Conservation (phyloP, 169 alveolate species). For the Eimeria praecox region DNA sequence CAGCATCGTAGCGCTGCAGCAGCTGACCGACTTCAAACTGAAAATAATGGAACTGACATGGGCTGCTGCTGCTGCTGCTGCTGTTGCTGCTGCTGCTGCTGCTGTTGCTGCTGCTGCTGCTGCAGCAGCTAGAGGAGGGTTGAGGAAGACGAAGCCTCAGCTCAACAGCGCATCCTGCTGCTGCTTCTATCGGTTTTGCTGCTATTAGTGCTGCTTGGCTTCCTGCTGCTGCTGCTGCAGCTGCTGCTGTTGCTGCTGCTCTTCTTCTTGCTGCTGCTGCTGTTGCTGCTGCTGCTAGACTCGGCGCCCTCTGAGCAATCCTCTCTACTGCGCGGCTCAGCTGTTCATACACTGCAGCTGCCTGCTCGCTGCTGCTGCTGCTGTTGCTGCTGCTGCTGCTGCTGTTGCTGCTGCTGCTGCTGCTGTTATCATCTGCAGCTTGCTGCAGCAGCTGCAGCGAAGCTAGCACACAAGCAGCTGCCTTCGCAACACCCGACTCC, state of each 20-base stretch:
- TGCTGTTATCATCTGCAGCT: too few relatives aligned
- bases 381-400: not conserved
- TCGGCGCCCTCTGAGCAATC: not conserved
- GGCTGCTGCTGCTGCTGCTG: not conserved
- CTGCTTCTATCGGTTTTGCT: not conserved
- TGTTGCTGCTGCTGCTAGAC: not conserved
- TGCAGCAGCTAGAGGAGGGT: not conserved
- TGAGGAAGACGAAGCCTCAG: not conserved
- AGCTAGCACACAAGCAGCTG: not conserved
- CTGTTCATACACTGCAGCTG: not conserved
- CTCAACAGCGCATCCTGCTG: not conserved
- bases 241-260: not conserved
- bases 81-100: constrained; percentile 18
- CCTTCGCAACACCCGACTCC: not conserved
- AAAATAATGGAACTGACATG: not conserved
- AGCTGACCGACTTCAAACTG: not conserved
- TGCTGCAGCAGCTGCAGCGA: constrained; percentile 1
- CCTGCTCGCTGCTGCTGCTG: not conserved
- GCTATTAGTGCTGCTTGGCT: constrained; percentile 2
- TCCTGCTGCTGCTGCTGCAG: constrained; percentile 16
- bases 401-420: too few relatives aligned
- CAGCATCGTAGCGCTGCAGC: constrained; percentile 32
- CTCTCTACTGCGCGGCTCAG: not conserved
- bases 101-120: constrained; percentile 23
- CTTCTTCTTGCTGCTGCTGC: not conserved